Conservation (phyloP, 257 asterid genomes). For the Nicotiana otophora region DNA sequence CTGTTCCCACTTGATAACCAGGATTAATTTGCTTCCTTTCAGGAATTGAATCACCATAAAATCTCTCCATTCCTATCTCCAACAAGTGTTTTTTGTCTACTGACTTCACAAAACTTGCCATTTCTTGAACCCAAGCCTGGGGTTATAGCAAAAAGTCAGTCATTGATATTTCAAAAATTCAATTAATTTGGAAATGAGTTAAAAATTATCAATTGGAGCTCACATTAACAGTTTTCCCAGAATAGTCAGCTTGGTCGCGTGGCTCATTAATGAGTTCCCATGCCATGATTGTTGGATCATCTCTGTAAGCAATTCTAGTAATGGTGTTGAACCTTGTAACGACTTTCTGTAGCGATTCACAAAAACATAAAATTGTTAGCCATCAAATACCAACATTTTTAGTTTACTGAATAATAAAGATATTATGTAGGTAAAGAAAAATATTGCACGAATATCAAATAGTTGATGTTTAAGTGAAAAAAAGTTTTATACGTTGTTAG, state of each 20-base stretch:
- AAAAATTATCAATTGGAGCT: too few species aligned
- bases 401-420: too few species aligned
- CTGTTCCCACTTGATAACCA: not conserved
- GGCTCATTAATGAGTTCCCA: not conserved
- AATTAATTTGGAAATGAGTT: too few species aligned
- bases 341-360: not conserved
- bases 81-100: not conserved
- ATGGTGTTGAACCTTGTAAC: not conserved
- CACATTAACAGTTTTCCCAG: too few species aligned
- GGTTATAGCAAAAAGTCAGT: too few species aligned
- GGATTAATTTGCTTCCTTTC: not conserved
- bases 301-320: not conserved
- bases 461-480: not conserved
- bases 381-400: too few species aligned
- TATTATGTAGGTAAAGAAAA: too few species aligned
- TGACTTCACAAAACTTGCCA: not conserved
- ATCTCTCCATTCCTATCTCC: not conserved
- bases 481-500: not conserved
- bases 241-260: not conserved
- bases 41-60: not conserved
- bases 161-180: too few species aligned
- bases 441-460: too few species aligned
- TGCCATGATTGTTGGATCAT: not conserved
- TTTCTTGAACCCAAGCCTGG: not conserved
- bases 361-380: too few species aligned